Base-by-base conservation (phyloP, 169 alveolate species). In the Plasmodium gallinaceum region DNA sequence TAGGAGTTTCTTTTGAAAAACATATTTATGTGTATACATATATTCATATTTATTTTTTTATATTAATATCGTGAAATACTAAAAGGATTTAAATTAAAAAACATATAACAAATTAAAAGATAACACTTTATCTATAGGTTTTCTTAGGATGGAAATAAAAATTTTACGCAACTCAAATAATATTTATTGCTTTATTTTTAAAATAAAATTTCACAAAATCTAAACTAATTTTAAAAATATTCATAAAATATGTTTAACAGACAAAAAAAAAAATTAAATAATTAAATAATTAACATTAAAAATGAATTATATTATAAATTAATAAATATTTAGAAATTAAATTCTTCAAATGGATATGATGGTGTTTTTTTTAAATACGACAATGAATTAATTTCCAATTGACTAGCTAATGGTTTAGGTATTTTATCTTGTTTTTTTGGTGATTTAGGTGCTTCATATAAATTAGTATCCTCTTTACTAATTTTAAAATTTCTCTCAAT, bases 361-460 rank as follows among this genome's bases (percentile, higher is more conserved):
- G 65, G 89, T 43, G 89, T 76, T 64, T 76, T 76, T 64, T 76
- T 68, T 54, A 76, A 64, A 54, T 57, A 46, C 6, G 65, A 76
- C 42, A 43, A 68, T 12, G 89, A 76, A 76, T 76, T 76, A 24
- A 22, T 57, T 18, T 76, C 89, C 57, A 76, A 51, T 64, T 76
- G 89, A 22, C 89, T 76, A 76, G 89, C 89, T 76, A 64, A 76
- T 22, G 89, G 89, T 46, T 76, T 76, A 37, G 89, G 89, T 48
- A 76, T 76, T 43, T 58, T 76, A 46, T 76, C 89, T 68, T 76
- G 89, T 46, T 62, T 48, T 76, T 76, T 46, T 58, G 89, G 89
- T 20, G 89, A 76, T 64, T 76, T 61, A 46, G 78, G 89, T 48
- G 78, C 76, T 76, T 76, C 42, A 64, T 54, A 64, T 46, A 20